phyloP scores from a whole-genome alignment of 164 flowering plant genomes.

The Magnolia changhungtana region DNA sequence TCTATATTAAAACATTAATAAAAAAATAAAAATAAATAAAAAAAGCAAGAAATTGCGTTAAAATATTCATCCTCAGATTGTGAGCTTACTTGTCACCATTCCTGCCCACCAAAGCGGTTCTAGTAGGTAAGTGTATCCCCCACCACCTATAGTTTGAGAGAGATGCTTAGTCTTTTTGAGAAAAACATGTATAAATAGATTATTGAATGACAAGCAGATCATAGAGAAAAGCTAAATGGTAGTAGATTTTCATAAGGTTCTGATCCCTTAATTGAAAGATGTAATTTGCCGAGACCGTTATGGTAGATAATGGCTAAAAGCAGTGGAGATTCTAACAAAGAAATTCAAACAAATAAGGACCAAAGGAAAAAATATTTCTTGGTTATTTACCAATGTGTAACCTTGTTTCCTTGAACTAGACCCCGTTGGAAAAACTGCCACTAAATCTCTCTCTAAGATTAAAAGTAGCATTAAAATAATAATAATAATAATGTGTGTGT shows the following conservation, averaged over 20 bases:
- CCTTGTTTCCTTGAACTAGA: too few relatives aligned
- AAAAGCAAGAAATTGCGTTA: background rate
- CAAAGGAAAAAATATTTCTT: too few relatives aligned
- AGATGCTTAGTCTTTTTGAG: background rate
- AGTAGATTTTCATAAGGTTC: background rate
- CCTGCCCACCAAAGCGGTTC: conserved; percentile 99
- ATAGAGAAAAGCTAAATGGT: background rate
- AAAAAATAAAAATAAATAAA: background rate
- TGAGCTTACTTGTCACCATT: conserved; percentile 70
- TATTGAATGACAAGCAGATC: background rate
- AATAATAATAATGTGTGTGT: too few relatives aligned
- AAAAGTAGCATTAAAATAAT: too few relatives aligned
- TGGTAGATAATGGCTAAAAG: too few relatives aligned
- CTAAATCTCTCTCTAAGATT: too few relatives aligned
- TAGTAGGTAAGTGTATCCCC: conserved; percentile 75
- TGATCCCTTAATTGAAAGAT: background rate
- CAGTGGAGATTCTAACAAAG: too few relatives aligned
- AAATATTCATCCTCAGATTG: background rate
- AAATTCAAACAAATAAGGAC: too few relatives aligned
- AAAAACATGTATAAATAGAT: background rate
- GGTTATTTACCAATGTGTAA: too few relatives aligned
- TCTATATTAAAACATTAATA: background rate
- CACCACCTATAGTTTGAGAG: conserved; percentile 48
- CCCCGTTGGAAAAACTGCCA: too few relatives aligned
- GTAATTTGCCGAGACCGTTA: too few relatives aligned